phyloP scores from a whole-genome alignment of 345 rosid species.

The Litchi chinensis region DNA sequence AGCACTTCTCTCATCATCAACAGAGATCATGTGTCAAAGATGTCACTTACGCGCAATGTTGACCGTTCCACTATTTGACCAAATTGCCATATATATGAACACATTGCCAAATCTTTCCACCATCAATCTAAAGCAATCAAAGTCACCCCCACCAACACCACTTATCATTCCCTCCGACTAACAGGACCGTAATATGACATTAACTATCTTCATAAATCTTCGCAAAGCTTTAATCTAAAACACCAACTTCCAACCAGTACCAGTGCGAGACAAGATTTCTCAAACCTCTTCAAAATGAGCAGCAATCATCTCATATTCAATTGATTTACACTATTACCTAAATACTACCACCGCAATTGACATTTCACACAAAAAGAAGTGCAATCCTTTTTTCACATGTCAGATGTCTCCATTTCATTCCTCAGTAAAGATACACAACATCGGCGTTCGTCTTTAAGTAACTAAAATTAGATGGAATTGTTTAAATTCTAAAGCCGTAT shows the following conservation, averaged over 20 bases:
- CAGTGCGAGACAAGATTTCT: background rate
- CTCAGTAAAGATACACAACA: background rate
- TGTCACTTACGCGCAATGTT: background rate
- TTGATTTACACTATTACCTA: background rate
- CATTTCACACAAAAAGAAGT: background rate
- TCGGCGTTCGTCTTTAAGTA: background rate
- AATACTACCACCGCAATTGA: background rate
- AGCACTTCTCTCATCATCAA: background rate
- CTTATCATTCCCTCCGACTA: background rate
- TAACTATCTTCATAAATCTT: background rate
- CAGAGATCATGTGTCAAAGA: background rate
- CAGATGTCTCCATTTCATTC: background rate
- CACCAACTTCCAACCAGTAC: background rate
- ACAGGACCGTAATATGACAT: background rate
- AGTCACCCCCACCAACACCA: background rate
- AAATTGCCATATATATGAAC: background rate
- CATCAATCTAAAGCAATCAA: background rate
- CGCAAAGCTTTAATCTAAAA: background rate
- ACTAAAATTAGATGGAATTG: conserved; percentile 6
- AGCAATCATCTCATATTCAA: background rate
- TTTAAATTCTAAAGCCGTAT: background rate
- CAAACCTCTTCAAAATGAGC: background rate
- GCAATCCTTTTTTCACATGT: background rate
- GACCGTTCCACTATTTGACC: background rate
- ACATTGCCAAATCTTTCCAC: conserved; percentile 3